Evolutionary conservation across 352 stramenopile genomes (phyloP).

Genomic region (Phytophthora uliginosa): DNA sequence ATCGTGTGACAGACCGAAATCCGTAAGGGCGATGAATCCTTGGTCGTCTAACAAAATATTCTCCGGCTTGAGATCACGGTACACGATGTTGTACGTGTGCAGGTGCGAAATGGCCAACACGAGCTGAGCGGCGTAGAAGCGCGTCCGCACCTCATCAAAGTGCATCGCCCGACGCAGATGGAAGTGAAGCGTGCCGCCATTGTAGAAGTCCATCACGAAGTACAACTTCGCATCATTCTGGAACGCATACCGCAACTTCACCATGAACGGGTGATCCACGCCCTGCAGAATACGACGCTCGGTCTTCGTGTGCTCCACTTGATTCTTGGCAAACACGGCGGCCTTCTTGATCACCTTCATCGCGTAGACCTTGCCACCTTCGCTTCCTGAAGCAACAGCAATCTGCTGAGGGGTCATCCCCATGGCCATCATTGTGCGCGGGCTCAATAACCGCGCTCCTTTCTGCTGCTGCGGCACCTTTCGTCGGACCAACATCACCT

Average conservation of each 20-base stretch:
- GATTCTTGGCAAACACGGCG: slow-evolving; percentile 88
- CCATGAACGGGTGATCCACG: slow-evolving; percentile 89
- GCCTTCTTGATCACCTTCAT: slow-evolving; percentile 96
- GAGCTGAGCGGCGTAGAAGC: slow-evolving; percentile 88
- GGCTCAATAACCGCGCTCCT: slow-evolving; percentile 43
- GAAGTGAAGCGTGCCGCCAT: slow-evolving; percentile 87
- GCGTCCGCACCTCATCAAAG: slow-evolving; percentile 74
- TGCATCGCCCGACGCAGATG: slow-evolving; percentile 76
- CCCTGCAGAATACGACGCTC: slow-evolving; percentile 90
- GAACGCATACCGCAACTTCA: slow-evolving; percentile 90
- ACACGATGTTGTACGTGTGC: slow-evolving; percentile 90
- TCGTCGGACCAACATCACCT: slow-evolving; percentile 92
- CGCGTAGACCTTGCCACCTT: slow-evolving; percentile 78
- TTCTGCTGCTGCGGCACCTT: slow-evolving; percentile 52
- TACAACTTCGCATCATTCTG: slow-evolving; percentile 89
- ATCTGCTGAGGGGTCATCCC: slow-evolving; percentile 50
- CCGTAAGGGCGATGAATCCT: slow-evolving; percentile 89
- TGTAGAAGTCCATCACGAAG: slow-evolving; percentile 93
- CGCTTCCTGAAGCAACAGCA: slow-evolving; percentile 31
- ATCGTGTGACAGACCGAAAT: slow-evolving; percentile 90
- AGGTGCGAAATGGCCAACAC: slow-evolving; percentile 85
- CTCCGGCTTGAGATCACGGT: slow-evolving; percentile 89
- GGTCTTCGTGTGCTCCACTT: slow-evolving; percentile 94
- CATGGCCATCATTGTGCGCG: slow-evolving; percentile 49
- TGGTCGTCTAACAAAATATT: slow-evolving; percentile 89